These are phyloP conservation scores for Lentinula aciculospora DNA, from an alignment of 768 basidiomycete genomes.

Conservation along the genomic window DNA sequence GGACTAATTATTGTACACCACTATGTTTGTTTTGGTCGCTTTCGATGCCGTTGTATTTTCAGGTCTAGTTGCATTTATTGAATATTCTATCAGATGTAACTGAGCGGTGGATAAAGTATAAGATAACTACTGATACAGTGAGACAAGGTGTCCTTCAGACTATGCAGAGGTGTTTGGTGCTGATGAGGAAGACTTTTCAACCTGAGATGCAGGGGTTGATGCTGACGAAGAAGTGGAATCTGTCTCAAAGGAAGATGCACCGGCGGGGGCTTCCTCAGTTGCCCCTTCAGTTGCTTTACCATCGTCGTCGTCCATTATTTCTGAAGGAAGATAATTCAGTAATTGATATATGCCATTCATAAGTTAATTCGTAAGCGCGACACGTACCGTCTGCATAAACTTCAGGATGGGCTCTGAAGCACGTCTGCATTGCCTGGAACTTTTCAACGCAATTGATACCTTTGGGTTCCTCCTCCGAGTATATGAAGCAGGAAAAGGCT, in stretches of 20 bases:
- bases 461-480: slow-evolving; percentile 92
- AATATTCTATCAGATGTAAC: slow-evolving; percentile 5
- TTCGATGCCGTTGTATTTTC: slow-evolving; percentile 11
- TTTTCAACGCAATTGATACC: slow-evolving; percentile 97
- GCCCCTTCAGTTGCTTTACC: slow-evolving; percentile 4
- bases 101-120: slow-evolving; percentile 2
- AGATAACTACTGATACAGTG: not conserved
- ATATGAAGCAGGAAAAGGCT: slow-evolving; percentile 96
- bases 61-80: slow-evolving; percentile 8
- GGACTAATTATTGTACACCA: slow-evolving; percentile 18
- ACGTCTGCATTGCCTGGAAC: slow-evolving; percentile 96
- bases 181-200: not conserved
- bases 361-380: not conserved
- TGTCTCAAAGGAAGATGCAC: not conserved
- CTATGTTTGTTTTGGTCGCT: slow-evolving; percentile 10
- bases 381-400: slow-evolving; percentile 88
- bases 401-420: slow-evolving; percentile 94
- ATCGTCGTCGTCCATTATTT: slow-evolving; percentile 65
- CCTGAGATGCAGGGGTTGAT: not conserved
- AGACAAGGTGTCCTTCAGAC: not conserved
- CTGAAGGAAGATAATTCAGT: slow-evolving; percentile 22
- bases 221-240: not conserved
- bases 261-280: not conserved
- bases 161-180: not conserved
- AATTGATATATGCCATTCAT: not conserved